Evolutionary conservation across 305 asterid genomes (phyloP), one percentile per base, ranked within the genome.

Genomic region (Fraxinus velutina): DNA sequence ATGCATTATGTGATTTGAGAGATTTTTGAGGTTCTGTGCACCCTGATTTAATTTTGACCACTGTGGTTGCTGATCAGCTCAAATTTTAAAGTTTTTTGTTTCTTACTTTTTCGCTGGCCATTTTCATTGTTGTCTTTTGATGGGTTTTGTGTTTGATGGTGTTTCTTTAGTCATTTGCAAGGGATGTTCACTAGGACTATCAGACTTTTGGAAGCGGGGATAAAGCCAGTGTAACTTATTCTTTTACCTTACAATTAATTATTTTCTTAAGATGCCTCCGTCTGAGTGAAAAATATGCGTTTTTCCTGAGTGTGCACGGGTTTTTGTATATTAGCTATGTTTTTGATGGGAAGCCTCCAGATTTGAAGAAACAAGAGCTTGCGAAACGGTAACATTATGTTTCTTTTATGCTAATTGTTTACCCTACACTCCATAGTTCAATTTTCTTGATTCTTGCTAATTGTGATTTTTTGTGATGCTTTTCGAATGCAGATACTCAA

Each of bases 201-300:
- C 85, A 91, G 97, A 89, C 93, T 96, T 86, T 78, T 96, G 90
- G 99, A 96, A 88, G 97, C 99, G 83, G 98, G 99, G 87, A 93
- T 96, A 60, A 96, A 94, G 89, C 99, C 99, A 71, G 94, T 90
- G 98, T 93, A 93, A 89, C 47, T 86, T 77, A 78, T 81, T 74
- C 77, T 74, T 81, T 83, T 50, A 50, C 75, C 60, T 21, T 21
- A 15, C 34, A 39, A 36, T 4, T 36, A 74, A 75, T 47, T 72
- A 81, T 81, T 71, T 82, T 80, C 77, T 32, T 34, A 76, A 57
- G 74, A 57, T 44, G 13, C 44, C 15, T 73, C 83, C 44, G 74
- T 10, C 73, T 75, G 50, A 22, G 32, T 72, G 44, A 24, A 33
- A 74, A 36, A 73, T 71, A 36, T 42, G 81, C 24, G 13, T 19